phyloP scores from a whole-genome alignment of 805 yeast genomes.

The Candida orba region DNA sequence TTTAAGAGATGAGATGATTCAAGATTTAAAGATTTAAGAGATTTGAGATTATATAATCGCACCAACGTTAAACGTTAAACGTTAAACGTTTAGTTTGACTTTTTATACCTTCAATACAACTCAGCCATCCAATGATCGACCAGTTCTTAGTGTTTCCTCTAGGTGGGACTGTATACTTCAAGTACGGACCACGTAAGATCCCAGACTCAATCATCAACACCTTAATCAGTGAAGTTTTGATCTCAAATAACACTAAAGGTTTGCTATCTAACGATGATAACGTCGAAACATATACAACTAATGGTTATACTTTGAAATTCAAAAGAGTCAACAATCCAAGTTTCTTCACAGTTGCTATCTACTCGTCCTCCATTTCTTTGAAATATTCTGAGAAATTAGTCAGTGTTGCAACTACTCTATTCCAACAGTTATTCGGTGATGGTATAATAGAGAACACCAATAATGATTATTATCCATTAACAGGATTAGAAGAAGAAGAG shows the following conservation, averaged over 20 bases:
- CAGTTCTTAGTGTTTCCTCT: conserved; percentile 42
- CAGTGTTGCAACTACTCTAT: conserved; percentile 23
- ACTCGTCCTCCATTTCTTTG: conserved; percentile 31
- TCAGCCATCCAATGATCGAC: conserved; percentile 30
- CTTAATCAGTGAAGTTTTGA: conserved; percentile 41
- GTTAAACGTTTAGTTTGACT: too few species aligned
- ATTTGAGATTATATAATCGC: too few species aligned
- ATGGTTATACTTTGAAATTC: conserved; percentile 40
- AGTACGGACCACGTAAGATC: conserved; percentile 33
- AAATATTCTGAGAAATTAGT: conserved; percentile 30
- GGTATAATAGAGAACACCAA: conserved; percentile 21
- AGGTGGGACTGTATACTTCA: conserved; percentile 47
- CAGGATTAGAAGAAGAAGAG: conserved; percentile 27
- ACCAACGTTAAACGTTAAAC: too few species aligned
- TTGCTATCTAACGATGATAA: conserved; percentile 16
- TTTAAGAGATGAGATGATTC: background rate
- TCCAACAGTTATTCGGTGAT: conserved; percentile 26
- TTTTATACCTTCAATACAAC: too few species aligned
- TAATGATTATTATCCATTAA: conserved; percentile 24
- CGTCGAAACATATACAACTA: conserved; percentile 25
- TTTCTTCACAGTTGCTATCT: conserved; percentile 36
- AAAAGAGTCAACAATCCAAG: conserved; percentile 35
- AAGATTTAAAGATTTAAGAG: too few species aligned
- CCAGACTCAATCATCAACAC: conserved; percentile 37
- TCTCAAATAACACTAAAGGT: conserved; percentile 28